Evolutionary conservation across 345 rosid genomes (phyloP).

Genomic region (Pugionium dolabratum): DNA sequence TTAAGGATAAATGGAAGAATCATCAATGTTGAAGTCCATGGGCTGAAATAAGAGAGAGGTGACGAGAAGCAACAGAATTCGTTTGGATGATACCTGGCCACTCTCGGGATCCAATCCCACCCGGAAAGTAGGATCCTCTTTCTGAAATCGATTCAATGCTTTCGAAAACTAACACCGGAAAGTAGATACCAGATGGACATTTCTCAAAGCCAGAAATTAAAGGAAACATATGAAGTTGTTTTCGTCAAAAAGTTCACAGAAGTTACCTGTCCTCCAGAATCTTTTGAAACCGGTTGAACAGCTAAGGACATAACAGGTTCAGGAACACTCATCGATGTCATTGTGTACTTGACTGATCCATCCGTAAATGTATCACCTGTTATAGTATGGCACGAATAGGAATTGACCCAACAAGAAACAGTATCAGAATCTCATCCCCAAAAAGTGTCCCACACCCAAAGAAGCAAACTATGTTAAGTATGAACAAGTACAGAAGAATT

Average conservation of each 20-base stretch:
- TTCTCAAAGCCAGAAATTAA: slow-evolving; percentile 10
- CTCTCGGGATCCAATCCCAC: slow-evolving; percentile 99
- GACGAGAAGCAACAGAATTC: neutral
- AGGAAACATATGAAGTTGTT: neutral
- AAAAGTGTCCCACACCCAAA: neutral
- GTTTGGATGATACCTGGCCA: slow-evolving; percentile 62
- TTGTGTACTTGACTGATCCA: slow-evolving; percentile 91
- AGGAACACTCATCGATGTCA: slow-evolving; percentile 99
- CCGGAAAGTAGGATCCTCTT: slow-evolving; percentile 96
- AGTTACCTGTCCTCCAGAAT: slow-evolving; percentile 92
- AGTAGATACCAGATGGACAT: slow-evolving; percentile 6
- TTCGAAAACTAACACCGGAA: slow-evolving; percentile 72
- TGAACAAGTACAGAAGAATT: slow-evolving; percentile 16
- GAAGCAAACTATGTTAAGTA: neutral
- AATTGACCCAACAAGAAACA: slow-evolving; percentile 11
- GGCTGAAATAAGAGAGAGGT: neutral
- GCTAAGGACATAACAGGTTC: slow-evolving; percentile 99
- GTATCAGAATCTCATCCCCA: neutral
- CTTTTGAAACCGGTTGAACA: slow-evolving; percentile 95
- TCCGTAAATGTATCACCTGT: slow-evolving; percentile 95
- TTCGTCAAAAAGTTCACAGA: slow-evolving; percentile 9
- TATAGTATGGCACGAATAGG: slow-evolving; percentile 7
- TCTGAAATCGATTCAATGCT: slow-evolving; percentile 94
- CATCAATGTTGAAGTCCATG: neutral
- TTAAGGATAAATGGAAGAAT: slow-evolving; percentile 12